These are phyloP conservation scores for Syncephalastrum contaminatum DNA, from an alignment of 371 early-diverging fungal genomes.

Conservation along the genomic window DNA sequence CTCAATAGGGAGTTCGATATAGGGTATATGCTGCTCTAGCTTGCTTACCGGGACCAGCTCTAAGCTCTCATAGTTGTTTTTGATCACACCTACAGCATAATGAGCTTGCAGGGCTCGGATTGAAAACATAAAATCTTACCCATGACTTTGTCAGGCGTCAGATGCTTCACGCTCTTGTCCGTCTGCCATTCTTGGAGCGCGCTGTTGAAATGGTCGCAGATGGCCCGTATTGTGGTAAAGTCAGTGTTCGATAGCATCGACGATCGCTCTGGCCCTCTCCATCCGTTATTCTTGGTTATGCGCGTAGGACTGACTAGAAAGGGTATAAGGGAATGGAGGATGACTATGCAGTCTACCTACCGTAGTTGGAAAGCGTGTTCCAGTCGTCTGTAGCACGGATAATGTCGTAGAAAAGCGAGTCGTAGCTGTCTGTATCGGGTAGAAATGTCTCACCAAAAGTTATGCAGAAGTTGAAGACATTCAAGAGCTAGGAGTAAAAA, in stretches of 20 bases:
- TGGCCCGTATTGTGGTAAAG: constrained; percentile 31
- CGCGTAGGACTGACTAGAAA: constrained; percentile 15
- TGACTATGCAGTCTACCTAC: constrained; percentile 24
- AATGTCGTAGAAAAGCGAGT: constrained; percentile 54
- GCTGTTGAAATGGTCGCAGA: constrained; percentile 45
- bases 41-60: constrained; percentile 24
- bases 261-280: constrained; percentile 22
- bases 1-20: constrained; percentile 49
- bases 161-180: constrained; percentile 20
- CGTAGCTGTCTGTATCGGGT: constrained; percentile 52
- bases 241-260: constrained; percentile 20
- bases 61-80: constrained; percentile 27
- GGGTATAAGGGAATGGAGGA: constrained; percentile 7
- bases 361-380: constrained; percentile 34
- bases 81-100: constrained; percentile 18
- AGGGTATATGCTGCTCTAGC: constrained; percentile 28
- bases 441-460: constrained; percentile 52
- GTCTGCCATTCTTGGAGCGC: constrained; percentile 40
- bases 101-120: not conserved
- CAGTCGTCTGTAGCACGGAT: constrained; percentile 48
- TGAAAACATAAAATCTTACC: constrained; percentile 12
- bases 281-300: constrained; percentile 17
- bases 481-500: constrained; percentile 30
- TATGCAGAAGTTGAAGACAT: constrained; percentile 51
- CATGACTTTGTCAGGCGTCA: constrained; percentile 43